phyloP scores from a whole-genome alignment of 2,329 filamentous ascomycete genomes.

The Phaeomoniella chlamydospora region DNA sequence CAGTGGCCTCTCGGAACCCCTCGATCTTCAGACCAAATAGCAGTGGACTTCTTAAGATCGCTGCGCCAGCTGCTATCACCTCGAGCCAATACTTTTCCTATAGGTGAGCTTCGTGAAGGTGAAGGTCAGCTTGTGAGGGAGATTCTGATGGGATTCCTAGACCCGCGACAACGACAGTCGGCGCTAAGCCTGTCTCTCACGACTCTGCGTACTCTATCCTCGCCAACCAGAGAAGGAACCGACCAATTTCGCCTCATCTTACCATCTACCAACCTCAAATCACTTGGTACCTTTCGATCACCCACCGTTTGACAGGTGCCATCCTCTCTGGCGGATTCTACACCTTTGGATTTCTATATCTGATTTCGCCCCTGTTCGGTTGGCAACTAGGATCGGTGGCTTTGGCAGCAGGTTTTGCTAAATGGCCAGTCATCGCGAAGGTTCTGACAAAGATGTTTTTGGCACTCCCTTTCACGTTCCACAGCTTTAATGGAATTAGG shows the following conservation, averaged over 20 bases:
- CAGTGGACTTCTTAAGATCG: background rate
- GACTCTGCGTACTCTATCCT: slow-evolving; percentile 51
- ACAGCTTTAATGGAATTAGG: slow-evolving; percentile 53
- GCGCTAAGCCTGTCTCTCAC: slow-evolving; percentile 43
- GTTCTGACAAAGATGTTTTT: slow-evolving; percentile 41
- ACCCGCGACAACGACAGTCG: slow-evolving; percentile 15
- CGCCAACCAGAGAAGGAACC: slow-evolving; percentile 62
- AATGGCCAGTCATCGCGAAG: slow-evolving; percentile 45
- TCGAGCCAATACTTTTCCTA: slow-evolving; percentile 1
- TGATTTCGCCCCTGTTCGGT: slow-evolving; percentile 61
- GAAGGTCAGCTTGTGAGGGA: too few species aligned
- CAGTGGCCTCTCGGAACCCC: background rate
- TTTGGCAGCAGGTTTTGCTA: slow-evolving; percentile 49
- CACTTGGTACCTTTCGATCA: slow-evolving; percentile 62
- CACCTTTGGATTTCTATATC: slow-evolving; percentile 66
- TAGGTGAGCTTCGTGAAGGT: background rate
- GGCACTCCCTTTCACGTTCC: slow-evolving; percentile 54
- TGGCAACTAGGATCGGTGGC: slow-evolving; percentile 53
- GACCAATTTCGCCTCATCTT: slow-evolving; percentile 75
- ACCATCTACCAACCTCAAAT: slow-evolving; percentile 75
- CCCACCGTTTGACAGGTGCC: slow-evolving; percentile 75
- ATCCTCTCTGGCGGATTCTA: slow-evolving; percentile 62
- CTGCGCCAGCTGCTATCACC: background rate
- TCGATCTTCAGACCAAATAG: background rate
- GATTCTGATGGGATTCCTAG: too few species aligned